Conservation (phyloP, 371 early-diverging fungal species). For the Dentiscutata heterogama region DNA sequence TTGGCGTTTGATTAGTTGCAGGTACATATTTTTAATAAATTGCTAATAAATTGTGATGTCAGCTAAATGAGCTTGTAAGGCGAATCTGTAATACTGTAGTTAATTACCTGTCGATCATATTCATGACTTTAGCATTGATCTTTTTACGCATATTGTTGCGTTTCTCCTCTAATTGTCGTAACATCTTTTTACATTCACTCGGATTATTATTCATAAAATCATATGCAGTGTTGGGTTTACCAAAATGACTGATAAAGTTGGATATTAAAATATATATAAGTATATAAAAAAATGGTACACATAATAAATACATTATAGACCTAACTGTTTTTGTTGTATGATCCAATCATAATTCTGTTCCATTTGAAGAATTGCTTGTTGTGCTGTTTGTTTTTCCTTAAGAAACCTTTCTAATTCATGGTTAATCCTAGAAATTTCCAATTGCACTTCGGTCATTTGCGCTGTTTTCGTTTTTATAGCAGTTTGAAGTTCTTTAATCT, state of each 20-base stretch:
- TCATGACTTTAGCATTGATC: conserved; percentile 95
- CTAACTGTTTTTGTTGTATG: conserved; percentile 83
- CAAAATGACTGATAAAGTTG: conserved; percentile 70
- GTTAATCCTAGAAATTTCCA: conserved; percentile 75
- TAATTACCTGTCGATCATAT: conserved; percentile 90
- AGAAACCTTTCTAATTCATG: conserved; percentile 79
- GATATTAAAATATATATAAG: not conserved
- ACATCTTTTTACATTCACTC: conserved; percentile 72
- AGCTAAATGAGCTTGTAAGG: too few species aligned
- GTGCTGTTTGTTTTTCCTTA: conserved; percentile 69
- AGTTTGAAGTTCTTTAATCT: conserved; percentile 71
- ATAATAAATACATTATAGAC: not conserved
- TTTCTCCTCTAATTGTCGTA: conserved; percentile 77
- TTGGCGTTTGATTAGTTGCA: too few species aligned
- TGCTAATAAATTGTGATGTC: too few species aligned
- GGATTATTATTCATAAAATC: conserved; percentile 83
- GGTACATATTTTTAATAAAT: too few species aligned
- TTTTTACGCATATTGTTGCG: conserved; percentile 85
- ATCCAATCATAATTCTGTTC: conserved; percentile 88
- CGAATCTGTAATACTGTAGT: too few species aligned
- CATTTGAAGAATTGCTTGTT: conserved; percentile 62
- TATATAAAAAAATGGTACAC: too few species aligned
- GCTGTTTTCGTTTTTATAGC: conserved; percentile 71
- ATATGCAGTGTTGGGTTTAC: conserved; percentile 79
- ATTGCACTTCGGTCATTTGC: conserved; percentile 67